A percentile compares a stretch with the other conserved stretches of the same genome.
These are phyloP conservation scores for Fraxinus xanthoxyloides DNA, from an alignment of 305 asterid species.

Conservation along the genomic window DNA sequence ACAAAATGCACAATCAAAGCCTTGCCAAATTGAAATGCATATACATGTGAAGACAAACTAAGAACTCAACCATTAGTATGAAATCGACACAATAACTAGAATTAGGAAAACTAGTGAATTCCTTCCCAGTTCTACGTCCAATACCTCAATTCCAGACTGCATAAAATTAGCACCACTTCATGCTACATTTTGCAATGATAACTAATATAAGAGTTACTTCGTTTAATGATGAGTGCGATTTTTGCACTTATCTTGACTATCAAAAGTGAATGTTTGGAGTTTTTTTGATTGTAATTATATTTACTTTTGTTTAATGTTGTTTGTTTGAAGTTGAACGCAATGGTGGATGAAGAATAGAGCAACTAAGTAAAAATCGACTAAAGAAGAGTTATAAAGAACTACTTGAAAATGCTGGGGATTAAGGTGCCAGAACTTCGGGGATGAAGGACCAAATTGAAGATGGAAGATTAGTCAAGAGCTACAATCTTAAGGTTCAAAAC, in stretches of 20 bases:
- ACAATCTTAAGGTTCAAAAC: too few relatives aligned
- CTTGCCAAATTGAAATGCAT: not conserved
- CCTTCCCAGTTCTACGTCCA: not conserved
- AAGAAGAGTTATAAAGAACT: not conserved
- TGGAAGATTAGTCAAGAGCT: too few relatives aligned
- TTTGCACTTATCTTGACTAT: not conserved
- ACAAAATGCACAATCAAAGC: not conserved
- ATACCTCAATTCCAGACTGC: not conserved
- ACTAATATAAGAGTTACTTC: not conserved
- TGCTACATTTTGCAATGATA: not conserved
- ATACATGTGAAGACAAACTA: not conserved
- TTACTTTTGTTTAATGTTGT: too few relatives aligned
- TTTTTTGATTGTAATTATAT: not conserved
- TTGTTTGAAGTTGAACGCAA: not conserved
- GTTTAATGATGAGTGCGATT: not conserved
- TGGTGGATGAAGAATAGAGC: not conserved
- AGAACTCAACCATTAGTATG: not conserved
- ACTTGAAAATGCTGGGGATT: not conserved
- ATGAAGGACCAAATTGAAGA: not conserved
- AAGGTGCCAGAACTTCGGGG: not conserved
- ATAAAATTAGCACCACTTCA: not conserved
- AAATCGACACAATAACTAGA: too few relatives aligned
- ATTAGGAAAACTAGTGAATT: not conserved
- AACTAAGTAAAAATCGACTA: not conserved
- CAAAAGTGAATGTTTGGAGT: not conserved